Conservation (phyloP, 176 grass and related monocot species). For the Oryza meyeriana region DNA sequence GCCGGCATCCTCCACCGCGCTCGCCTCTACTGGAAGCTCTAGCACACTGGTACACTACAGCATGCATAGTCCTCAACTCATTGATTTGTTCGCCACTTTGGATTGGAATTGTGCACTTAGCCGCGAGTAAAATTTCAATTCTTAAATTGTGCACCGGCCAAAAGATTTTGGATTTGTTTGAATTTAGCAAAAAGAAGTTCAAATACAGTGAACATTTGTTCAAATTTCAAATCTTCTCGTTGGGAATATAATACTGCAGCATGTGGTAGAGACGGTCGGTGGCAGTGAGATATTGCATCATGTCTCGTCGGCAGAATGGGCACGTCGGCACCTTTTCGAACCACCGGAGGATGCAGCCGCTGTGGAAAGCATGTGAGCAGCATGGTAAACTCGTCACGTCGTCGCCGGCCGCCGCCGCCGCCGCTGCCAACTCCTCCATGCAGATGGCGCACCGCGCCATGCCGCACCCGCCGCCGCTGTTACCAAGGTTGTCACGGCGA, state of each 20-base stretch:
- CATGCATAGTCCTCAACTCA: neutral
- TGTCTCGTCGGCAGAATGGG: neutral
- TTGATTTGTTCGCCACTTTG: neutral
- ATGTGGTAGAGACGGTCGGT: neutral
- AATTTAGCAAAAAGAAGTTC: neutral
- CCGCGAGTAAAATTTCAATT: neutral
- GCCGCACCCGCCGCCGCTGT: neutral
- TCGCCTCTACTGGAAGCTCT: constrained; percentile 88
- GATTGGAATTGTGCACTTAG: too few species aligned
- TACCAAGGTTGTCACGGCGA: neutral
- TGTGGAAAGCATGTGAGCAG: neutral
- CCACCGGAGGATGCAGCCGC: neutral
- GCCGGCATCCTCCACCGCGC: constrained; percentile 65
- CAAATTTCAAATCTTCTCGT: neutral
- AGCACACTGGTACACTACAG: neutral
- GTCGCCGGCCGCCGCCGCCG: neutral
- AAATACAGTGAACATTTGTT: neutral
- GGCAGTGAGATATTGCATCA: neutral
- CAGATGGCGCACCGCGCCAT: neutral
- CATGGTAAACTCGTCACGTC: neutral
- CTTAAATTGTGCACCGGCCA: too few species aligned
- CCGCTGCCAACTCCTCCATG: neutral
- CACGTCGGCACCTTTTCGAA: neutral
- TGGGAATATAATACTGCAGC: neutral
- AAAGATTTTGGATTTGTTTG: neutral